A percentile compares a stretch with the other conserved stretches of the same genome.
Evolutionary conservation across 208 protist species (phyloP).

Genomic region (Leishmania mexicana): DNA sequence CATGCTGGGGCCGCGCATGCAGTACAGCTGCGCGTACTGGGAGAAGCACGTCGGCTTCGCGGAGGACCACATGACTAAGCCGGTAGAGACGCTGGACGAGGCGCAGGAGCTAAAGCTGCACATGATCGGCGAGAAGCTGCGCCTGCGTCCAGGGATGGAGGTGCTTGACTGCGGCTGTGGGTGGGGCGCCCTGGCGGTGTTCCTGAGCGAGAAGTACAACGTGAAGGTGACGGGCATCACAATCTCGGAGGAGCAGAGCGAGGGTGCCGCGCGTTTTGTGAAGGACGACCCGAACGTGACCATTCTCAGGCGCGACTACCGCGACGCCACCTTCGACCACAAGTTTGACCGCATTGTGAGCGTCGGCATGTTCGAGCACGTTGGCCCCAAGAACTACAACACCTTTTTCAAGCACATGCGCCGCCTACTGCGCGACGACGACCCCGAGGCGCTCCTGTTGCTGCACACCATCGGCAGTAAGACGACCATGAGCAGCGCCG

Average conservation of each 20-base stretch:
- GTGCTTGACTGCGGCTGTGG: slow-evolving; percentile 85
- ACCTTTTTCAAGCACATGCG: slow-evolving; percentile 69
- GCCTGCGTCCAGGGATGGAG: slow-evolving; percentile 55
- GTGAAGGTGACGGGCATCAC: slow-evolving; percentile 78
- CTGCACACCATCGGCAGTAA: slow-evolving; percentile 78
- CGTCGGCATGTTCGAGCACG: slow-evolving; percentile 89
- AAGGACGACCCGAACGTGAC: slow-evolving; percentile 38
- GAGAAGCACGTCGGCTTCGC: slow-evolving; percentile 29
- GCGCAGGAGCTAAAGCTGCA: slow-evolving; percentile 75
- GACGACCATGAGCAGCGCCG: slow-evolving; percentile 64
- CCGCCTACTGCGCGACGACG: slow-evolving; percentile 55
- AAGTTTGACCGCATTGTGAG: slow-evolving; percentile 80
- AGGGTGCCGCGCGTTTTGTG: slow-evolving; percentile 35
- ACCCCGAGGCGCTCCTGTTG: slow-evolving; percentile 56
- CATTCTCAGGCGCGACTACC: slow-evolving; percentile 75
- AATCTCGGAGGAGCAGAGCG: slow-evolving; percentile 63
- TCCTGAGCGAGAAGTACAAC: slow-evolving; percentile 57
- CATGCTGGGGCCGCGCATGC: slow-evolving; percentile 73
- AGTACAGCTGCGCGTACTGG: slow-evolving; percentile 82
- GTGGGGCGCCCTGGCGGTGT: slow-evolving; percentile 71
- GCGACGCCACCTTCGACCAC: slow-evolving; percentile 44
- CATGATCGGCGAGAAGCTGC: slow-evolving; percentile 79
- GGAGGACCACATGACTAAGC: slow-evolving; percentile 19
- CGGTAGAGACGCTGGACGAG: slow-evolving; percentile 55
- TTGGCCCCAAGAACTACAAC: slow-evolving; percentile 80